Evolutionary conservation across 208 protist species (phyloP).

Genomic region (Leishmania aethiopica): DNA sequence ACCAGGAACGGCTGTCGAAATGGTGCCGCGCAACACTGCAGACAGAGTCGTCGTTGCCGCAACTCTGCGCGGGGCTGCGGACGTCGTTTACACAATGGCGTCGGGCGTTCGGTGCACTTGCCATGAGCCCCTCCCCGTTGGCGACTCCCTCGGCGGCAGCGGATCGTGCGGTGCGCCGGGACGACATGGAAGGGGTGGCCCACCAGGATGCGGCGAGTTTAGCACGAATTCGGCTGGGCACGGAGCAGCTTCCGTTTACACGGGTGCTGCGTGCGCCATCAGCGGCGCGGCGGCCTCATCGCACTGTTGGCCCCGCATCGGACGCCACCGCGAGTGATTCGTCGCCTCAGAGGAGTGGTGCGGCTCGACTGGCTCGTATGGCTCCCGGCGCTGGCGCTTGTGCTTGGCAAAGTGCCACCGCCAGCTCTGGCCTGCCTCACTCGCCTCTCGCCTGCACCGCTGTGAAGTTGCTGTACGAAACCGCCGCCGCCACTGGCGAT

Average conservation of each 20-base stretch:
- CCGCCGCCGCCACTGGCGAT: constrained; percentile 31
- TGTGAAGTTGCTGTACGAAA: constrained; percentile 58
- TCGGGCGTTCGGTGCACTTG: constrained; percentile 1
- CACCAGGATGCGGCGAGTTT: not conserved
- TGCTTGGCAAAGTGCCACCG: not conserved
- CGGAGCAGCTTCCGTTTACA: constrained; percentile 30
- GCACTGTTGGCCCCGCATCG: not conserved
- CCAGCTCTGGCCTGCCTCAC: constrained; percentile 6
- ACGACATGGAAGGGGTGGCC: not conserved
- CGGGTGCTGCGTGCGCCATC: constrained; percentile 13
- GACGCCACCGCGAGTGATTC: not conserved
- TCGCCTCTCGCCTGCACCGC: constrained; percentile 35
- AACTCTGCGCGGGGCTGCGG: constrained; percentile 15
- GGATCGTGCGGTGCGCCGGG: not conserved
- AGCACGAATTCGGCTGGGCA: constrained; percentile 12
- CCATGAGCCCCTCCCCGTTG: not conserved
- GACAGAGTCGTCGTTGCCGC: constrained; percentile 27
- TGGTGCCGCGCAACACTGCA: constrained; percentile 60
- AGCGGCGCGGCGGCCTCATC: not conserved
- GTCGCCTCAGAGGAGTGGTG: not conserved
- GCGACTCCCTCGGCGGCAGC: not conserved
- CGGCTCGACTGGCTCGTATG: not conserved
- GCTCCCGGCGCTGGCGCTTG: not conserved
- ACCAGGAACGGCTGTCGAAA: constrained; percentile 44
- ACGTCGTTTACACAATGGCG: constrained; percentile 19